Conservation (phyloP, 2,329 filamentous ascomycete genomes). For the Penicillium sp. region DNA sequence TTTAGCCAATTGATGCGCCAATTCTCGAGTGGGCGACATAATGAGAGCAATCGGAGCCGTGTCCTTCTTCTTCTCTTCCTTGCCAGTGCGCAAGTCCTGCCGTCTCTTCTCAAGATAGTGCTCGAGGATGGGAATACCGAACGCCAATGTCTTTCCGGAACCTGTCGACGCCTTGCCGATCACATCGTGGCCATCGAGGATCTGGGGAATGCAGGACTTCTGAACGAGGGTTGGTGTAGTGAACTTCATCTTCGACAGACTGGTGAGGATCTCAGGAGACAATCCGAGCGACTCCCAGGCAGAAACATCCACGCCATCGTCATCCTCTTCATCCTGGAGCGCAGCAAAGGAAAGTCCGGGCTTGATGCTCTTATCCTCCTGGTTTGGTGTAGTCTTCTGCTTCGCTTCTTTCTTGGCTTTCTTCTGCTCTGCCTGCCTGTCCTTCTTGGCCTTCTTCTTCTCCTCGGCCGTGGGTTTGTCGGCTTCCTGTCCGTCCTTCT, state of each 20-base stretch:
- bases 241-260: slow-evolving; percentile 73
- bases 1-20: slow-evolving; percentile 81
- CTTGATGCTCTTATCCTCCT: slow-evolving; percentile 26
- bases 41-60: slow-evolving; percentile 62
- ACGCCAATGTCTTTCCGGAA: slow-evolving; percentile 92
- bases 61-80: slow-evolving; percentile 21
- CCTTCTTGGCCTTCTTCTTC: slow-evolving; percentile 19
- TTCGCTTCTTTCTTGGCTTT: slow-evolving; percentile 25
- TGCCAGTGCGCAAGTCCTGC: too few relatives aligned
- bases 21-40: slow-evolving; percentile 80
- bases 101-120: slow-evolving; percentile 56
- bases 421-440: slow-evolving; percentile 10
- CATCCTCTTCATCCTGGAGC: slow-evolving; percentile 38
- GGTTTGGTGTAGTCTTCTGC: too few relatives aligned
- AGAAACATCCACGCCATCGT: slow-evolving; percentile 60
- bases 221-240: slow-evolving; percentile 75
- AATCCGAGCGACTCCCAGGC: slow-evolving; percentile 69
- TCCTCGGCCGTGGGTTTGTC: too few relatives aligned
- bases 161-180: slow-evolving; percentile 94
- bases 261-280: slow-evolving; percentile 60
- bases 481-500: too few relatives aligned
- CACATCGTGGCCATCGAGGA: slow-evolving; percentile 75
- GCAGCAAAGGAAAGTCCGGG: slow-evolving; percentile 31
- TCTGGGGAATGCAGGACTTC: slow-evolving; percentile 65
- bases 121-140: slow-evolving; percentile 87